These are phyloP conservation scores for Fusarium sp. DNA, from an alignment of 2,329 filamentous ascomycete genomes.

Conservation along the genomic window DNA sequence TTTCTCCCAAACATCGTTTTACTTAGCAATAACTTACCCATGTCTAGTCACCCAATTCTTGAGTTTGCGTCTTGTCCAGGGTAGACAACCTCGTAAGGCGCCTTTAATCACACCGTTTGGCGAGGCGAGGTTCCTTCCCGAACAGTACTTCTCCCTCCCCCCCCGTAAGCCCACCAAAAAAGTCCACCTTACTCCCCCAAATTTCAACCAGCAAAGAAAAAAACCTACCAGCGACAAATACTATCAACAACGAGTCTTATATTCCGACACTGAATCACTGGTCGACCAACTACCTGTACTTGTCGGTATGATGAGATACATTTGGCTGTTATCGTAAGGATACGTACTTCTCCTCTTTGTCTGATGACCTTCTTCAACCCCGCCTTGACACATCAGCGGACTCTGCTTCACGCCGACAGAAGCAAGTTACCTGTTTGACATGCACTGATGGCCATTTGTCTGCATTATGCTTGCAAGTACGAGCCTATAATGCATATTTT, in stretches of 20 bases:
- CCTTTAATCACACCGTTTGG: background rate
- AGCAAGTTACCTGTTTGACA: constrained; percentile 1
- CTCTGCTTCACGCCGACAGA: constrained; percentile 16
- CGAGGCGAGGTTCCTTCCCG: constrained; percentile 33
- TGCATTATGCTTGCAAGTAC: background rate
- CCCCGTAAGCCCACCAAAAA: constrained; percentile 35
- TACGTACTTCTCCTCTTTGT: constrained; percentile 22
- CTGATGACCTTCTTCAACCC: constrained; percentile 32
- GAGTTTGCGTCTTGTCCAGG: constrained; percentile 8
- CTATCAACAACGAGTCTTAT: background rate
- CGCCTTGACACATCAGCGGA: constrained; percentile 29
- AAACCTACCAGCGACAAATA: constrained; percentile 1
- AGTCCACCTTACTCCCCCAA: constrained; percentile 24
- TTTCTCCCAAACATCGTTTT: background rate
- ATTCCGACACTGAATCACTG: background rate
- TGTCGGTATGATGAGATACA: background rate
- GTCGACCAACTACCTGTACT: rapidly evolving
- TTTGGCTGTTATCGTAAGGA: background rate
- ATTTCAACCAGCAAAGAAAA: constrained; percentile 29
- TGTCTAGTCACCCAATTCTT: background rate
- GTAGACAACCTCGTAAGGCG: background rate
- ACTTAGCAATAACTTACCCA: background rate
- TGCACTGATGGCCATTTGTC: background rate
- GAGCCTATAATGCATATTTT: background rate
- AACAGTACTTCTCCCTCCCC: constrained; percentile 7